Percentiles rank a stretch among this genome's conserved stretches.
Evolutionary conservation across 1,139 yeast species (phyloP).

Genomic region (Diutina rugosa): DNA sequence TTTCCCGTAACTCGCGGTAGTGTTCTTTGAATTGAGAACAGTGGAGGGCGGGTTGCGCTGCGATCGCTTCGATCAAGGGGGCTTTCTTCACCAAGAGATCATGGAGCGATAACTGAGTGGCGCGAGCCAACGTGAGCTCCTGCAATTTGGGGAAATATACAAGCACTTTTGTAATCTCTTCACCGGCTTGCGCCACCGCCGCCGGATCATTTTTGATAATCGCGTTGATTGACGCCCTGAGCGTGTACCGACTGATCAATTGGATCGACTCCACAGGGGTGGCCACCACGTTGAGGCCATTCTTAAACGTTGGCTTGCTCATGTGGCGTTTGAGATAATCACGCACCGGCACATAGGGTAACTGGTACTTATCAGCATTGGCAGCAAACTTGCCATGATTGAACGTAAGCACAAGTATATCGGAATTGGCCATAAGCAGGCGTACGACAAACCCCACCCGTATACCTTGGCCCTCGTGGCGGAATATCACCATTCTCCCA

Average conservation of each 20-base stretch:
- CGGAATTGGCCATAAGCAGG: conserved; percentile 16
- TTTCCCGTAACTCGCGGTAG: conserved; percentile 34
- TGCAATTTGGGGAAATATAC: conserved; percentile 31
- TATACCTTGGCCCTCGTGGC: conserved; percentile 28
- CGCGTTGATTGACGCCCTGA: conserved; percentile 28
- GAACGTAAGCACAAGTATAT: conserved; percentile 28
- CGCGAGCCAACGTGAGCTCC: conserved; percentile 29
- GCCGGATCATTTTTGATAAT: conserved; percentile 30
- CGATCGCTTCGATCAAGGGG: conserved; percentile 22
- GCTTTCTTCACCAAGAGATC: conserved; percentile 37
- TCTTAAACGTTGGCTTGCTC: conserved; percentile 18
- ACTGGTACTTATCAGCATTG: conserved; percentile 13
- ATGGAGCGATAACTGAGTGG: conserved; percentile 38
- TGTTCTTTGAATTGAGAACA: conserved; percentile 35
- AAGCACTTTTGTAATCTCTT: conserved; percentile 26
- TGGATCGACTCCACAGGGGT: conserved; percentile 37
- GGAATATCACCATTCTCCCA: conserved; percentile 53
- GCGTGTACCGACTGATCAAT: conserved; percentile 32
- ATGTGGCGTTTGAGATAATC: conserved; percentile 16
- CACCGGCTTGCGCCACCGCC: conserved; percentile 27
- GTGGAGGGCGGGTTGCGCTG: conserved; percentile 12
- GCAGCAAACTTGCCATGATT: conserved; percentile 30
- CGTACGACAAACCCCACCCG: conserved; percentile 44
- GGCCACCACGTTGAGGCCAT: conserved; percentile 24
- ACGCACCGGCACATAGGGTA: conserved; percentile 41